These are phyloP conservation scores for Metschnikowia peoriensis DNA, from an alignment of 805 yeast genomes.

Conservation along the genomic window DNA sequence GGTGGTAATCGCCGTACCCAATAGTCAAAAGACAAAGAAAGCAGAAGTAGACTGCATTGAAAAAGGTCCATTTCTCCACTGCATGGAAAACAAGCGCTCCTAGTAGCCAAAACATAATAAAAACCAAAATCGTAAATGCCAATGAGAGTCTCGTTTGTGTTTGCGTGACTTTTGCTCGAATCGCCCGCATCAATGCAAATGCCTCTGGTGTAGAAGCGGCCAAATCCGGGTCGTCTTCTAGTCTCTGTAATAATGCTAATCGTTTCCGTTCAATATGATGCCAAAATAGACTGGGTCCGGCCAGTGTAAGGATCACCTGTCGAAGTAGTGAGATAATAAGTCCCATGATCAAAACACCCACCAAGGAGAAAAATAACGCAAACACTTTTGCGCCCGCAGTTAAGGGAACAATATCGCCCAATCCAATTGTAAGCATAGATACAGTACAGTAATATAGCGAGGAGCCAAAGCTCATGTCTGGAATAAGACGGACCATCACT, in stretches of 20 bases:
- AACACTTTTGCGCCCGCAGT: constrained; percentile 55
- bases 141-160: constrained; percentile 42
- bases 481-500: constrained; percentile 39
- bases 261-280: constrained; percentile 59
- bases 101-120: constrained; percentile 62
- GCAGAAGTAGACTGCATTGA: constrained; percentile 71
- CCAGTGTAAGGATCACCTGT: constrained; percentile 57
- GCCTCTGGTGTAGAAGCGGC: constrained; percentile 42
- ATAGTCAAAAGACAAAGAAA: constrained; percentile 74
- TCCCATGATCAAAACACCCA: constrained; percentile 74
- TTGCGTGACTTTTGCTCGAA: constrained; percentile 42
- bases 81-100: constrained; percentile 67
- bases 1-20: constrained; percentile 80
- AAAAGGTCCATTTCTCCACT: constrained; percentile 71
- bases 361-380: constrained; percentile 58
- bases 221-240: constrained; percentile 13
- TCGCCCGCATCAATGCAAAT: constrained; percentile 54
- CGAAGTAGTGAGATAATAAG: constrained; percentile 69
- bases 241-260: constrained; percentile 24
- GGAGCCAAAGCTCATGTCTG: constrained; percentile 50
- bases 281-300: constrained; percentile 64
- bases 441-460: constrained; percentile 72
- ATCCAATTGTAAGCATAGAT: constrained; percentile 74
- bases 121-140: constrained; percentile 38
- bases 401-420: constrained; percentile 68